Conservation (phyloP, 352 stramenopile genomes). For the Pythium dissimile region DNA sequence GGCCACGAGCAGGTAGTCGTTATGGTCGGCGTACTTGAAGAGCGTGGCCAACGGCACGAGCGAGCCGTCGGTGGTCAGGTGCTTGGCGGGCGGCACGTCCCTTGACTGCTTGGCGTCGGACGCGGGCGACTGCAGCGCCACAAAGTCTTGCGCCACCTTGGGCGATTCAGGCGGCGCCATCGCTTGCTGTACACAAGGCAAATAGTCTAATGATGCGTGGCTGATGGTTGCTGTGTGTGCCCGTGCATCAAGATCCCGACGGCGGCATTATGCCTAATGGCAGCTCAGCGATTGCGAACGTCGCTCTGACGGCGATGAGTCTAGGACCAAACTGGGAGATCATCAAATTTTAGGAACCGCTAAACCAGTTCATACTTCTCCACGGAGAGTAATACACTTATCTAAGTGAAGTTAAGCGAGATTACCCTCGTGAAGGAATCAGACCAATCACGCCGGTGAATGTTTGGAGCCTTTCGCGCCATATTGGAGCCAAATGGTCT, state of each 20-base stretch:
- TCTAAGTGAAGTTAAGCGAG: no score
- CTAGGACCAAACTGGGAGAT: no score
- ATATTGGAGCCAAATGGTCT: no score
- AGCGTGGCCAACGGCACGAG: conserved; percentile 44
- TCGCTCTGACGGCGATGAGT: no score
- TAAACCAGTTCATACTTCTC: no score
- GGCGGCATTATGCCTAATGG: no score
- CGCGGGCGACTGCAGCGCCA: background rate
- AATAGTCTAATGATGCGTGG: background rate
- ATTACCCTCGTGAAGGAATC: no score
- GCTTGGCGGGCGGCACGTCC: background rate
- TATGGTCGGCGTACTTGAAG: conserved; percentile 50
- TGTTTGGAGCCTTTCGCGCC: no score
- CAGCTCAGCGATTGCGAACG: no score
- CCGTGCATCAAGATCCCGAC: background rate
- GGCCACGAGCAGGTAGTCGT: conserved; percentile 53
- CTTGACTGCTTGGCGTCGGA: background rate
- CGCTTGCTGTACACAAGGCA: background rate
- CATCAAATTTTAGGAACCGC: no score
- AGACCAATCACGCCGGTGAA: no score
- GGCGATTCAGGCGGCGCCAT: background rate
- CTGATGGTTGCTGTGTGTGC: background rate
- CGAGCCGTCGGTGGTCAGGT: background rate
- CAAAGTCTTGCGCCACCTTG: background rate
- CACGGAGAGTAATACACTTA: no score